These are phyloP conservation scores for Hypoxylon sp. DNA, from an alignment of 2,329 filamentous ascomycete species.

Conservation along the genomic window DNA sequence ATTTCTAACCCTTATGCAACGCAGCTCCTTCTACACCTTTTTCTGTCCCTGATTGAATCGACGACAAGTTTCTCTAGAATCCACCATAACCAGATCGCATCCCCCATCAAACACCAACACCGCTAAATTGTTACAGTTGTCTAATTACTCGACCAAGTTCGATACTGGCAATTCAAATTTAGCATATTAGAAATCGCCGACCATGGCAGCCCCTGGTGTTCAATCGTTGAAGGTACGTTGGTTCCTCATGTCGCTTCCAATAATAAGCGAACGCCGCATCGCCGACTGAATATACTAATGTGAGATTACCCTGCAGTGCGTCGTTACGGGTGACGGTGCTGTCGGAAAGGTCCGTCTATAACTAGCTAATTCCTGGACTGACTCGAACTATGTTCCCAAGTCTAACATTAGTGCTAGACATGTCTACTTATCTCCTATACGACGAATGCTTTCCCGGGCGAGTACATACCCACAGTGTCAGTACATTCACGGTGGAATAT, in stretches of 20 bases:
- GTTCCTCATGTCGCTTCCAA: slow-evolving; percentile 16
- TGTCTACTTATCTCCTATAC: slow-evolving; percentile 99
- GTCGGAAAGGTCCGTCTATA: slow-evolving; percentile 86
- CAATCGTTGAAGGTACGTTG: slow-evolving; percentile 87
- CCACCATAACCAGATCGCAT: slow-evolving; percentile 19
- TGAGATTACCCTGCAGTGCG: slow-evolving; percentile 73
- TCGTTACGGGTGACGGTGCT: slow-evolving; percentile 98
- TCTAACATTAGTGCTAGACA: slow-evolving; percentile 72
- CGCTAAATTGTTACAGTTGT: slow-evolving; percentile 25
- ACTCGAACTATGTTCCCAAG: slow-evolving; percentile 38
- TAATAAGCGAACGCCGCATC: slow-evolving; percentile 28
- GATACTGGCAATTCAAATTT: slow-evolving; percentile 35
- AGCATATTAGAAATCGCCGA: slow-evolving; percentile 53
- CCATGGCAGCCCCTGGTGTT: slow-evolving; percentile 86
- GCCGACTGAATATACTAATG: slow-evolving; percentile 54
- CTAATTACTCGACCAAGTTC: slow-evolving; percentile 25
- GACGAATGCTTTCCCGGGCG: slow-evolving; percentile 99
- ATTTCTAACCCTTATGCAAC: slow-evolving; percentile 58
- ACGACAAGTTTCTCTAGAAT: slow-evolving; percentile 39
- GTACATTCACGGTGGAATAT: slow-evolving; percentile 53
- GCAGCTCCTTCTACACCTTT: slow-evolving; percentile 46
- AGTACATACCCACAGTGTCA: slow-evolving; percentile 99
- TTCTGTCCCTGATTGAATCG: slow-evolving; percentile 34
- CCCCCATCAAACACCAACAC: slow-evolving; percentile 25
- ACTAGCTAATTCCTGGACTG: slow-evolving; percentile 29